These are phyloP conservation scores for Exophiala sp. DNA, from an alignment of 2,329 filamentous ascomycete species.

Conservation along the genomic window DNA sequence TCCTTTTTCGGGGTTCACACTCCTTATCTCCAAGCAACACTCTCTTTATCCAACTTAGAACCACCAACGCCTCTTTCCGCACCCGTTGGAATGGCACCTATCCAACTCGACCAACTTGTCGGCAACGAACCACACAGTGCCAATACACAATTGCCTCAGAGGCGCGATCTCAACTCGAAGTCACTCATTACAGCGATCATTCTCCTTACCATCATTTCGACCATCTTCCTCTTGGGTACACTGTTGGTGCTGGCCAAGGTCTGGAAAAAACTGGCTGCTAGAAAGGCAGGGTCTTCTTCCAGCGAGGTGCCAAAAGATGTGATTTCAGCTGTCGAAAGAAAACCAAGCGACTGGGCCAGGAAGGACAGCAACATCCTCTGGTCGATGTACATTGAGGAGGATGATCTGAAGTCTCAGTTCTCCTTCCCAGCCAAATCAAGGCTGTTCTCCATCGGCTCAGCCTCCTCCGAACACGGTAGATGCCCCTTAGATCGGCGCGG, in stretches of 20 bases:
- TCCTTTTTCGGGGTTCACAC: background rate
- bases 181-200: slow-evolving; percentile 7
- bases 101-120: slow-evolving; percentile 7
- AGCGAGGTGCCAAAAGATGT: too few species aligned
- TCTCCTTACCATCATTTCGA: slow-evolving; percentile 8
- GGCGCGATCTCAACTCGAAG: slow-evolving; percentile 2
- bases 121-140: background rate
- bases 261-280: slow-evolving; percentile 5
- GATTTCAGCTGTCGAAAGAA: background rate
- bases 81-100: slow-evolving; percentile 10
- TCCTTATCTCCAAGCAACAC: too few species aligned
- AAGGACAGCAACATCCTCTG: slow-evolving; percentile 19
- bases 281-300: too few species aligned
- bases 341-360: slow-evolving; percentile 13
- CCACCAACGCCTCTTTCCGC: background rate
- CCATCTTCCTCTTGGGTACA: slow-evolving; percentile 4
- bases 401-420: slow-evolving; percentile 18
- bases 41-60: too few species aligned
- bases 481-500: slow-evolving; percentile 14
- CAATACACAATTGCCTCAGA: background rate
- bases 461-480: slow-evolving; percentile 15
- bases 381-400: slow-evolving; percentile 18
- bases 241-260: slow-evolving; percentile 4
- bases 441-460: slow-evolving; percentile 19
- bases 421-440: slow-evolving; percentile 15